Percentiles rank a stretch among this genome's conserved stretches.
Conservation (phyloP, 169 alveolate genomes). For the Plasmodium gaboni region DNA sequence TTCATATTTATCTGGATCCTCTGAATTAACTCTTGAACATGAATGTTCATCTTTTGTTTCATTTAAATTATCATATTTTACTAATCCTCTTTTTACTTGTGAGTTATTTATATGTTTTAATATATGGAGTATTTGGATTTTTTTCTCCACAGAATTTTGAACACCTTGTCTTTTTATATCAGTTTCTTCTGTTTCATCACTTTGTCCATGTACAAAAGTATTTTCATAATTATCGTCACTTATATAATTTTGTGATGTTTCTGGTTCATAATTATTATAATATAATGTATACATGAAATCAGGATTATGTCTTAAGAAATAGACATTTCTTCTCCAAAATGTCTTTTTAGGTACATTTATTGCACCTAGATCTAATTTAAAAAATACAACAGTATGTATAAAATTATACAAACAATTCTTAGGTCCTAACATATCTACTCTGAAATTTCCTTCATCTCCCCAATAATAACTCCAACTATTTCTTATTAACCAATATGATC, state of each 20-base stretch:
- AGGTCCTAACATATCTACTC: conserved; percentile 73
- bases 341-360: conserved; percentile 18
- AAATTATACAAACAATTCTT: conserved; percentile 22
- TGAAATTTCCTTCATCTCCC: conserved; percentile 75
- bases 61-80: conserved; percentile 12
- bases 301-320: conserved; percentile 13
- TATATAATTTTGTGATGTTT: too few relatives aligned
- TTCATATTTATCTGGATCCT: conserved; percentile 11
- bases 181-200: neutral
- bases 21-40: conserved; percentile 40
- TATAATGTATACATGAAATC: conserved; percentile 3
- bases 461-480: conserved; percentile 77
- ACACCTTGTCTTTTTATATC: neutral
- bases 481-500: conserved; percentile 67
- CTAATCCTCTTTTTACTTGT: neutral
- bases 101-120: conserved; percentile 34
- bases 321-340: neutral
- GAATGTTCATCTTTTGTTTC: conserved; percentile 29
- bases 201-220: neutral
- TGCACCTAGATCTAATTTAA: conserved; percentile 21
- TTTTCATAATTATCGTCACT: neutral
- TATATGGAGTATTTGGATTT: conserved; percentile 13
- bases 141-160: neutral
- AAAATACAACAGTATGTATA: conserved; percentile 42
- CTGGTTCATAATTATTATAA: conserved; percentile 1